phyloP scores from a whole-genome alignment of 345 rosid species.

The Syzygium oleosum region DNA sequence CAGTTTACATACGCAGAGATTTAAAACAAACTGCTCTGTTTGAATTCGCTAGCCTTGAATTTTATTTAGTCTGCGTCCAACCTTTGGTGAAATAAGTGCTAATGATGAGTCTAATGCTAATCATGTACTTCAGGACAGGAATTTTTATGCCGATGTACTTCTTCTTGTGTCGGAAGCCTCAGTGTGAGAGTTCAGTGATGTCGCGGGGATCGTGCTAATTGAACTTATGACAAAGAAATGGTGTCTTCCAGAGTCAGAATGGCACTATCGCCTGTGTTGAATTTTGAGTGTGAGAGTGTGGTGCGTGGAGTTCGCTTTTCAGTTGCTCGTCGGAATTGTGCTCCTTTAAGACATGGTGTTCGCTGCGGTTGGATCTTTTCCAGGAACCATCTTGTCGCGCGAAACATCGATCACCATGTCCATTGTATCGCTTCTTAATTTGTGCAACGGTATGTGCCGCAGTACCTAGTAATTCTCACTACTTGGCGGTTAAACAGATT shows the following conservation, averaged over 20 bases:
- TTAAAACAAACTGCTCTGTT: neutral
- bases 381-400: neutral
- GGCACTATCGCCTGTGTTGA: neutral
- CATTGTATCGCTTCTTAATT: neutral
- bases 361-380: neutral
- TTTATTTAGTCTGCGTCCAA: neutral
- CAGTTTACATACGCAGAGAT: neutral
- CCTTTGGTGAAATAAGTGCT: neutral
- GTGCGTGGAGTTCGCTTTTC: neutral
- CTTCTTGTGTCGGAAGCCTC: conserved; percentile 81
- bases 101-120: neutral
- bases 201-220: neutral
- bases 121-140: conserved; percentile 54
- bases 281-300: neutral
- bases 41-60: neutral
- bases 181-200: neutral
- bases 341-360: neutral
- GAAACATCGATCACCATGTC: neutral
- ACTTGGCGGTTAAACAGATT: neutral
- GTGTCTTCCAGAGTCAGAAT: neutral
- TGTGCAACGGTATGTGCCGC: neutral
- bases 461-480: neutral
- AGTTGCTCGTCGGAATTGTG: neutral
- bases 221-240: neutral
- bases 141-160: conserved; percentile 91